These are phyloP conservation scores for Helicocarpus griseus DNA, from an alignment of 2,329 filamentous ascomycete species.

Conservation along the genomic window DNA sequence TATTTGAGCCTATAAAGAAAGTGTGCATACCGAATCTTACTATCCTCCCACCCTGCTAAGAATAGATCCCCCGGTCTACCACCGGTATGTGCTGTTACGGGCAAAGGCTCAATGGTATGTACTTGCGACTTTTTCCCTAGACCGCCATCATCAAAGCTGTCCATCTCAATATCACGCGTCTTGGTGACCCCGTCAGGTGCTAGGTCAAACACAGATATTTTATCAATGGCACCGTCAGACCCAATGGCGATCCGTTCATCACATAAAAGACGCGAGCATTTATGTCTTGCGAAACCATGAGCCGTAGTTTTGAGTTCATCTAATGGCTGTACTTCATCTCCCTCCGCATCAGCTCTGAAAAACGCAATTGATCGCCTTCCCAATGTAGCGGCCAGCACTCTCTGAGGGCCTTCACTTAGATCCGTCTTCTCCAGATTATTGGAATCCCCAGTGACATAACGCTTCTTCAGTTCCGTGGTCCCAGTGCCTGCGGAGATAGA, in stretches of 20 bases:
- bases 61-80: slow-evolving; percentile 42
- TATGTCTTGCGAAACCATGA: slow-evolving; percentile 25
- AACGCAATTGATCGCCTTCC: slow-evolving; percentile 40
- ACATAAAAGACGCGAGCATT: slow-evolving; percentile 46
- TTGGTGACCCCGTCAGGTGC: slow-evolving; percentile 33
- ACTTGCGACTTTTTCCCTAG: slow-evolving; percentile 19
- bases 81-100: slow-evolving; percentile 13
- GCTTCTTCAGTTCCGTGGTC: slow-evolving; percentile 25
- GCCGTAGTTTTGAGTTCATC: slow-evolving; percentile 23
- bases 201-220: slow-evolving; percentile 43
- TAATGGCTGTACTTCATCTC: slow-evolving; percentile 28
- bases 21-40: slow-evolving; percentile 33
- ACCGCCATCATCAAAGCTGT: slow-evolving; percentile 22
- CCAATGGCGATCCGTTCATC: slow-evolving; percentile 43
- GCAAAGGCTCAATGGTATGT: slow-evolving; percentile 29
- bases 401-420: slow-evolving; percentile 30
- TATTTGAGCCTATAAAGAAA: not conserved
- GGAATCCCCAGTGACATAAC: slow-evolving; percentile 35
- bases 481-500: slow-evolving; percentile 25
- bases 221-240: slow-evolving; percentile 32
- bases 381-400: slow-evolving; percentile 43
- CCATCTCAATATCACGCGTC: slow-evolving; percentile 29
- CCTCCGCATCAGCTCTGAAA: slow-evolving; percentile 31
- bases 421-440: slow-evolving; percentile 40
- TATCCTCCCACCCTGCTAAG: slow-evolving; percentile 51